phyloP scores from a whole-genome alignment of 2,329 filamentous ascomycete genomes.

The Rachicladosporium sp. region DNA sequence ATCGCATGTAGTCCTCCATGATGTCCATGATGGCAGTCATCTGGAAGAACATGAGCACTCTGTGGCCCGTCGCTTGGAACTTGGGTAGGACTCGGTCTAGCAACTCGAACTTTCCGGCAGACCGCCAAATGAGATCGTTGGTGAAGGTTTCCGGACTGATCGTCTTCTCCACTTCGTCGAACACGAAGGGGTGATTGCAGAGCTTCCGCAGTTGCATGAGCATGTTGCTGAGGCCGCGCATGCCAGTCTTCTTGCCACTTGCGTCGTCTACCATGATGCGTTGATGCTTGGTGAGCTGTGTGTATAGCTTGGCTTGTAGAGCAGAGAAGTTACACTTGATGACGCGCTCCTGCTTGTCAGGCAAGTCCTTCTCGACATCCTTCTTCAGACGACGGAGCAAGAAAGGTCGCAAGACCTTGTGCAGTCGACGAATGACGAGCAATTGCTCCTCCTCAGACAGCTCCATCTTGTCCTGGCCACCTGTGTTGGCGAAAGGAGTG shows the following conservation, averaged over 20 bases:
- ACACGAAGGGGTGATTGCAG: slow-evolving; percentile 98
- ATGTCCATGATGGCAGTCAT: slow-evolving; percentile 99
- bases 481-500: slow-evolving; percentile 96
- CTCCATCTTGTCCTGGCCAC: slow-evolving; percentile 97
- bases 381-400: slow-evolving; percentile 96
- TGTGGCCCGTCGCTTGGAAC: slow-evolving; percentile 80
- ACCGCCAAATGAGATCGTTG: slow-evolving; percentile 91
- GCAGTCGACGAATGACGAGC: slow-evolving; percentile 91
- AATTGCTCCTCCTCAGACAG: slow-evolving; percentile 98
- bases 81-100: slow-evolving; percentile 87
- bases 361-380: slow-evolving; percentile 96
- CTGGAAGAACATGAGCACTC: slow-evolving; percentile 99
- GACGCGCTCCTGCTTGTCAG: slow-evolving; percentile 97
- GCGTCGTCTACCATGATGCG: slow-evolving; percentile 88
- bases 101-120: slow-evolving; percentile 92
- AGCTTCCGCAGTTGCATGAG: slow-evolving; percentile 98
- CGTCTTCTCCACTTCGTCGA: slow-evolving; percentile 93
- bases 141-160: slow-evolving; percentile 84
- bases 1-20: slow-evolving; percentile 94
- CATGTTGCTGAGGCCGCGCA: slow-evolving; percentile 97
- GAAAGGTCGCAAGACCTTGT: slow-evolving; percentile 96
- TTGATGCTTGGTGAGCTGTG: slow-evolving; percentile 93
- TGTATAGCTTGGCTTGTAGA: slow-evolving; percentile 85
- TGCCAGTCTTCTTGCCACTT: slow-evolving; percentile 87
- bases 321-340: slow-evolving; percentile 99